phyloP scores from a whole-genome alignment of 257 asterid species.

The Penstemon newberryi region DNA sequence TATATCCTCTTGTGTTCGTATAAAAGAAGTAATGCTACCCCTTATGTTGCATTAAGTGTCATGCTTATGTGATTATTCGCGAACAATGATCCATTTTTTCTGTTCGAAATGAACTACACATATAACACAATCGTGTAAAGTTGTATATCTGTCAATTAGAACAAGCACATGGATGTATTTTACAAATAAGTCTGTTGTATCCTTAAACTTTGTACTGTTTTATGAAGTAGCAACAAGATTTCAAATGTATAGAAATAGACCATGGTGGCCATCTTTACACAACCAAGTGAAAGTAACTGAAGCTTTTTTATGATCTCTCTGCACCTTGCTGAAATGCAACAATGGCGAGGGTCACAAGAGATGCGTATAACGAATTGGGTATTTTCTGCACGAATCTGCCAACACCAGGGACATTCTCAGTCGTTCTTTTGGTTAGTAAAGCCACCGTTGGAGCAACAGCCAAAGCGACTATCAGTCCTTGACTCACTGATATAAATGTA shows the following conservation, averaged over 20 bases:
- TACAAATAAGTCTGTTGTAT: not conserved
- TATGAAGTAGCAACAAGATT: conserved; percentile 15
- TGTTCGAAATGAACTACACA: too few species aligned
- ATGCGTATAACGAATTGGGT: conserved; percentile 76
- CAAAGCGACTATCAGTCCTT: conserved; percentile 66
- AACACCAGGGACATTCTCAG: conserved; percentile 82
- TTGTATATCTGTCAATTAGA: too few species aligned
- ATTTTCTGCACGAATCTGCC: conserved; percentile 81
- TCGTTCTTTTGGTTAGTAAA: conserved; percentile 66
- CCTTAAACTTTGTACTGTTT: conserved; percentile 23
- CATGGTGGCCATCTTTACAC: conserved; percentile 22
- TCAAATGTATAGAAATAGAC: not conserved
- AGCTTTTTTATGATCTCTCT: conserved; percentile 35
- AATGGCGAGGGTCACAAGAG: conserved; percentile 69
- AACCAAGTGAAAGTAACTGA: conserved; percentile 21
- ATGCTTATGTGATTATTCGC: too few species aligned
- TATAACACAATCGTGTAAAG: too few species aligned
- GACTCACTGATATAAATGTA: conserved; percentile 65
- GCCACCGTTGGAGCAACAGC: conserved; percentile 95
- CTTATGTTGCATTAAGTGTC: too few species aligned
- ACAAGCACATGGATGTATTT: too few species aligned
- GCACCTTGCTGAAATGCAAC: conserved; percentile 66
- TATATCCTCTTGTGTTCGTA: too few species aligned
- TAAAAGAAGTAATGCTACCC: too few species aligned
- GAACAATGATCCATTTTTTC: too few species aligned